Evolutionary conservation across 495 filamentous ascomycete genomes (phyloP).

Genomic region (Aspergillus coremiiformis): DNA sequence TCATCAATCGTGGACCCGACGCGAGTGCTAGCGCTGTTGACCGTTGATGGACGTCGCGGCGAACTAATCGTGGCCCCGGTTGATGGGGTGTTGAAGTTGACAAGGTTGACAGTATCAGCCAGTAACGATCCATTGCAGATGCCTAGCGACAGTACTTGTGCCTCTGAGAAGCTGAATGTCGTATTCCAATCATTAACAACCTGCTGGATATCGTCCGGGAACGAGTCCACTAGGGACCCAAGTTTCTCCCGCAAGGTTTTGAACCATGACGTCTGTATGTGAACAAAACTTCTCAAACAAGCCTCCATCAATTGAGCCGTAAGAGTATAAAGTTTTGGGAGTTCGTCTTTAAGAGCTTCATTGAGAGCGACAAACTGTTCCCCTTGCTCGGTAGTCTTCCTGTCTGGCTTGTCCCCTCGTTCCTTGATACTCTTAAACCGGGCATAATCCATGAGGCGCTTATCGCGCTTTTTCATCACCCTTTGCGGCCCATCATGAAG

Average conservation of each 20-base stretch:
- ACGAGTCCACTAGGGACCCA: conserved; percentile 59
- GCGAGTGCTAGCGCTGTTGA: conserved; percentile 39
- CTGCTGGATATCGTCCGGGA: conserved; percentile 57
- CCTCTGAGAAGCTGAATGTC: conserved; percentile 57
- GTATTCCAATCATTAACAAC: conserved; percentile 64
- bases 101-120: conserved; percentile 41
- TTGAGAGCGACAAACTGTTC: conserved; percentile 87
- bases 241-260: conserved; percentile 73
- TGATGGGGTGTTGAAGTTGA: conserved; percentile 49
- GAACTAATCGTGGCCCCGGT: conserved; percentile 31
- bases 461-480: conserved; percentile 86
- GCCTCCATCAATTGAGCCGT: conserved; percentile 74
- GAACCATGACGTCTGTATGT: conserved; percentile 75
- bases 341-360: conserved; percentile 82
- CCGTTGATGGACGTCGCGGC: conserved; percentile 38
- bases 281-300: conserved; percentile 71
- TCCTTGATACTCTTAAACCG: conserved; percentile 70
- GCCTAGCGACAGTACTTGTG: conserved; percentile 43
- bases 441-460: conserved; percentile 81
- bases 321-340: conserved; percentile 74
- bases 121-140: conserved; percentile 54
- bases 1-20: conserved; percentile 59
- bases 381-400: conserved; percentile 70
- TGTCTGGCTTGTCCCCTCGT: conserved; percentile 71
- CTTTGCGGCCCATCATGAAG: conserved; percentile 73